Base-by-base conservation (phyloP, 768 basidiomycete genomes). In the Lenzites betulinus region DNA sequence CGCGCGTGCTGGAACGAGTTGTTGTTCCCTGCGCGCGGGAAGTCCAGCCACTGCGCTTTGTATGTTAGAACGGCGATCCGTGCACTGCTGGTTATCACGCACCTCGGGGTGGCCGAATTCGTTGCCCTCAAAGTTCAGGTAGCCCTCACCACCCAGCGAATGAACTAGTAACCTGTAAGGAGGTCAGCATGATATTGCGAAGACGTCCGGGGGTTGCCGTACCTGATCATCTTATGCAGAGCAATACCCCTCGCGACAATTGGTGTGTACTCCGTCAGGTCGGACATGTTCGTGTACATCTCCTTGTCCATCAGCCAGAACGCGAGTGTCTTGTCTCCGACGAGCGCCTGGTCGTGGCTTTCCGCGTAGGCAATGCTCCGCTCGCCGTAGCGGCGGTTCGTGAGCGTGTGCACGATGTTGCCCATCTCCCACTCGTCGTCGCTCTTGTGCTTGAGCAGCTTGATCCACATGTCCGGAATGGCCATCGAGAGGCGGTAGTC, bases 251-350 rank as follows among this genome's bases (percentile, higher is more conserved):
- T 85, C 51, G 96, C 81, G 66, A 99, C 86, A 64, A 92, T 71
- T 7, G 92, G 86, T 7, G 97, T 98, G 78, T 93, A 77, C 38
- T 86, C 84, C 2, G 88, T 79, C 60, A 95, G 39, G 71, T 94
- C 90, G 26, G 93, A 95, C 96, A 98, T 98, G 74, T 95, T 82
- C 86, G 67, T 80, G 95, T 95, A 98, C 97, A 99, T 99, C 75
- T 98, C 97, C 76, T 96, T 96, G 75, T 99, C 97, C 97, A 99
- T 99, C 59, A 98, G 76, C 97, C 97, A 99, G 76, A 99, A 99
- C 3, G 97, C 97, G 46, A 99, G 70, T 2, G 96, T 98, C 79
- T 99, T 99, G 78, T 99, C 97, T 13, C 97, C 97, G 0, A 99
- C 97, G 28, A 99, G 83, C 15, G 97, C 96, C 73, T 99, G 97